phyloP scores from a whole-genome alignment of 2,329 filamentous ascomycete species.

The Aspergillus ibericus region DNA sequence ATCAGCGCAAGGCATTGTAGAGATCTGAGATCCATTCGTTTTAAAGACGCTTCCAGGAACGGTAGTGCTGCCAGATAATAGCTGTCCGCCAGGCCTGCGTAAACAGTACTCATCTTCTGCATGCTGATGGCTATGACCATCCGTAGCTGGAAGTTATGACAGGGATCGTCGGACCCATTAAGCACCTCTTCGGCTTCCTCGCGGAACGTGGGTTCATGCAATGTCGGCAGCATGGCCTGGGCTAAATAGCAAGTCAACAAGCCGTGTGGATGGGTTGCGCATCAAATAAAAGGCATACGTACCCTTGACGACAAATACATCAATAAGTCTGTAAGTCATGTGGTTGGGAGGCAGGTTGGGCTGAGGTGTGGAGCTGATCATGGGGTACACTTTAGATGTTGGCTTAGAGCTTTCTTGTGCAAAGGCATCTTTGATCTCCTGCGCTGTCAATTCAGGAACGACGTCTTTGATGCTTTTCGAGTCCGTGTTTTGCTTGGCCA shows the following conservation, averaged over 20 bases:
- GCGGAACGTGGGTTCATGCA: slow-evolving; percentile 80
- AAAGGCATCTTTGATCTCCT: slow-evolving; percentile 68
- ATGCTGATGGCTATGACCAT: slow-evolving; percentile 95
- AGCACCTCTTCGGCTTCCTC: slow-evolving; percentile 80
- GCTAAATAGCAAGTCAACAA: slow-evolving; percentile 53
- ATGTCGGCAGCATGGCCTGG: slow-evolving; percentile 80
- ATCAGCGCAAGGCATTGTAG: slow-evolving; percentile 87
- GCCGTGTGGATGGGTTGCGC: background rate
- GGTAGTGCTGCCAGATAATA: slow-evolving; percentile 90
- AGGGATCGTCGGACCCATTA: slow-evolving; percentile 70
- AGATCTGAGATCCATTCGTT: slow-evolving; percentile 85
- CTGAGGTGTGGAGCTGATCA: slow-evolving; percentile 82
- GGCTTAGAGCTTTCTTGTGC: slow-evolving; percentile 64
- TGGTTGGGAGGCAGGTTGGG: slow-evolving; percentile 70
- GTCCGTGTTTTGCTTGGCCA: slow-evolving; percentile 90
- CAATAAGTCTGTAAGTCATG: slow-evolving; percentile 74
- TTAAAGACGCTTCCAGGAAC: slow-evolving; percentile 77
- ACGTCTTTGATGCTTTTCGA: slow-evolving; percentile 89
- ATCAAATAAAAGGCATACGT: slow-evolving; percentile 24
- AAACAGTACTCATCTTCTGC: slow-evolving; percentile 85
- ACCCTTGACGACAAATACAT: slow-evolving; percentile 86
- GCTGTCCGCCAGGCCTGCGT: slow-evolving; percentile 90
- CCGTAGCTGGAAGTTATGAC: slow-evolving; percentile 82
- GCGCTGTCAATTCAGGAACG: slow-evolving; percentile 71
- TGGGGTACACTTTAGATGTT: slow-evolving; percentile 80